Evolutionary conservation across 805 yeast genomes (phyloP).

Genomic region (Wickerhamomyces tratensis): DNA sequence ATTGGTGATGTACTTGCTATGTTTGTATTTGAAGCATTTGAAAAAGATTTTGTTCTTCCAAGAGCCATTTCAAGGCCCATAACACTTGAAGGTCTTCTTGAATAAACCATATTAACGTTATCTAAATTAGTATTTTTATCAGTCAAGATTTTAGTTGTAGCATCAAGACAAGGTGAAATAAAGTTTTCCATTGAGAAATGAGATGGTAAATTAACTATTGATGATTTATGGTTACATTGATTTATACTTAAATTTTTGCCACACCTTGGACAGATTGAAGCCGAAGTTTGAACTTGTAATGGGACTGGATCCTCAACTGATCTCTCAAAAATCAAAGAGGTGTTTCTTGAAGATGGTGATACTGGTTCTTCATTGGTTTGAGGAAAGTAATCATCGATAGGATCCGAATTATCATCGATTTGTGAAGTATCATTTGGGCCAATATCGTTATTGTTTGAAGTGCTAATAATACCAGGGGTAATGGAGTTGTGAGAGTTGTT

Average conservation of each 20-base stretch:
- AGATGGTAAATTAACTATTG: conserved; percentile 23
- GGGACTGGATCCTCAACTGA: conserved; percentile 49
- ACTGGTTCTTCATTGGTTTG: not conserved
- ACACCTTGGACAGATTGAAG: conserved; percentile 16
- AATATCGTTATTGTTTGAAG: not conserved
- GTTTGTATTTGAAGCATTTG: conserved; percentile 4
- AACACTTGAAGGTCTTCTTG: conserved; percentile 49
- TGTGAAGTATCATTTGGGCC: not conserved
- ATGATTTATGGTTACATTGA: conserved; percentile 17
- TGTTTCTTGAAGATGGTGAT: not conserved
- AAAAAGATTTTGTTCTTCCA: conserved; percentile 23
- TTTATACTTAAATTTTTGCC: conserved; percentile 5
- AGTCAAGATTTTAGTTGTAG: conserved; percentile 56
- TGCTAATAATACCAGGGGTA: too few relatives aligned
- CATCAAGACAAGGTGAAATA: conserved; percentile 78
- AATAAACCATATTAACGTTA: conserved; percentile 60
- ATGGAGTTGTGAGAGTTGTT: too few relatives aligned
- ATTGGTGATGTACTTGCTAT: conserved; percentile 4
- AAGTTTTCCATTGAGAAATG: conserved; percentile 47
- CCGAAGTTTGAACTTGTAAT: conserved; percentile 11
- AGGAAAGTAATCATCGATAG: not conserved
- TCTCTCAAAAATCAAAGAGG: conserved; percentile 54
- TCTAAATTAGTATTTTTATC: conserved; percentile 51
- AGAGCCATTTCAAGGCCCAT: conserved; percentile 32
- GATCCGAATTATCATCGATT: not conserved